These are phyloP conservation scores for Tolypocladium album DNA, from an alignment of 2,329 filamentous ascomycete species.

Conservation along the genomic window DNA sequence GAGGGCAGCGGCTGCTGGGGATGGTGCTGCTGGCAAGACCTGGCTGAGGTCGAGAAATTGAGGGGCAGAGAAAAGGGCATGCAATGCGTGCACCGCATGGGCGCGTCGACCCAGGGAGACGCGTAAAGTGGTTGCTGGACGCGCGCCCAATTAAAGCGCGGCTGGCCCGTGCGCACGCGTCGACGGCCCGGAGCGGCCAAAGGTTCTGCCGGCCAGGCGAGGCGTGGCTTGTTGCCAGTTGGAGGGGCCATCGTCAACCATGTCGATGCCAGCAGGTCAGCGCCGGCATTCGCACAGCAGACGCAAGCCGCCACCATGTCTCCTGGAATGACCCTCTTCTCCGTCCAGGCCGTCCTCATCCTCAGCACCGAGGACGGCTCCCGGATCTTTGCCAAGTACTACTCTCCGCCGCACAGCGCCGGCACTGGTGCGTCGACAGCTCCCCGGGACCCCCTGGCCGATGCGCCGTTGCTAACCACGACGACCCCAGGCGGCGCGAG, in stretches of 20 bases:
- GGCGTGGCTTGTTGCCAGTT: not conserved
- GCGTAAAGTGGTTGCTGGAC: conserved; percentile 29
- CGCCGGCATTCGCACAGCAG: not conserved
- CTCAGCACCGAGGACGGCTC: conserved; percentile 80
- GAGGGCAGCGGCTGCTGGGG: not conserved
- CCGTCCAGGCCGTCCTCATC: conserved; percentile 67
- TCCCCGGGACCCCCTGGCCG: not conserved
- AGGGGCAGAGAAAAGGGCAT: conserved; percentile 11
- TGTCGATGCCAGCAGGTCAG: not conserved
- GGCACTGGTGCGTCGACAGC: conserved; percentile 19
- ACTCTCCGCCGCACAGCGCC: conserved; percentile 49
- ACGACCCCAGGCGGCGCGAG: conserved; percentile 26
- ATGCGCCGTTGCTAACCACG: conserved; percentile 19
- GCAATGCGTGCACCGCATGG: not conserved
- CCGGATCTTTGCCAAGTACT: conserved; percentile 92
- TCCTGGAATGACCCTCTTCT: conserved; percentile 64
- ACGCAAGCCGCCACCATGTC: conserved; percentile 41
- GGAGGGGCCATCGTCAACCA: not conserved
- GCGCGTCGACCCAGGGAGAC: conserved; percentile 15
- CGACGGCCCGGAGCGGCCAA: conserved; percentile 16
- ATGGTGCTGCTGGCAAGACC: not conserved
- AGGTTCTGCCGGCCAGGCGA: conserved; percentile 15
- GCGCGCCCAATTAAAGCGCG: conserved; percentile 4
- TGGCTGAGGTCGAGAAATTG: conserved; percentile 2
- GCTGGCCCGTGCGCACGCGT: conserved; percentile 16